Conservation (phyloP, 768 basidiomycete genomes). For the Hemileccinum impolitum region DNA sequence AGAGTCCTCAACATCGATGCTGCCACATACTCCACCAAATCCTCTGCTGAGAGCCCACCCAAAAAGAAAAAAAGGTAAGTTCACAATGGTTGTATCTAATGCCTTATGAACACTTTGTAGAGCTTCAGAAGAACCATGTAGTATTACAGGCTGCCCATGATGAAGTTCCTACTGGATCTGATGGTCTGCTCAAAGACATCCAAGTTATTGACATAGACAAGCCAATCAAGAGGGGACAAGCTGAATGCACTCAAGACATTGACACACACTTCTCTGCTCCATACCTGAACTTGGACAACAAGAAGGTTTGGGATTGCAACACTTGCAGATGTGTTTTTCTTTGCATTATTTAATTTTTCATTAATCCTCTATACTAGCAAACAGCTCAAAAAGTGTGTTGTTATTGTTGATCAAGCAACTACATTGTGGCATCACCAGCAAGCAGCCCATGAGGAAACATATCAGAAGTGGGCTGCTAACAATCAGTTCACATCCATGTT, state of each 20-base stretch:
- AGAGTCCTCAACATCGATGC: too few relatives aligned
- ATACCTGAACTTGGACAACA: neutral
- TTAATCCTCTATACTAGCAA: too few relatives aligned
- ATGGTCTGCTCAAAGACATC: neutral
- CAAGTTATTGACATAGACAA: neutral
- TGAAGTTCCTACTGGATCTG: neutral
- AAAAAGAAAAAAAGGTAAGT: too few relatives aligned
- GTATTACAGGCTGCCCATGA: neutral
- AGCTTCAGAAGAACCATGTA: neutral
- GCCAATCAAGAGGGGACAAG: neutral
- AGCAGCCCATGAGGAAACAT: too few relatives aligned
- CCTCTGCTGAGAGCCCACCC: too few relatives aligned
- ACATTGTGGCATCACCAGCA: neutral
- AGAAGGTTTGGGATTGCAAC: neutral
- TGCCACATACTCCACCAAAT: too few relatives aligned
- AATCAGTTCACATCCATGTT: conserved; percentile 1
- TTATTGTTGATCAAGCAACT: neutral
- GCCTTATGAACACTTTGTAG: neutral
- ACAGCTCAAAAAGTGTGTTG: neutral
- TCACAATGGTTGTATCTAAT: neutral
- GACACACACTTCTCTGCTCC: neutral
- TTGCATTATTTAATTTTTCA: too few relatives aligned
- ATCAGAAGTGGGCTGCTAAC: neutral
- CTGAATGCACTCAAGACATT: neutral
- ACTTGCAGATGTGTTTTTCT: neutral